phyloP scores from a whole-genome alignment of 192 early-diverging fungal species.

The Coemansia sp. region DNA sequence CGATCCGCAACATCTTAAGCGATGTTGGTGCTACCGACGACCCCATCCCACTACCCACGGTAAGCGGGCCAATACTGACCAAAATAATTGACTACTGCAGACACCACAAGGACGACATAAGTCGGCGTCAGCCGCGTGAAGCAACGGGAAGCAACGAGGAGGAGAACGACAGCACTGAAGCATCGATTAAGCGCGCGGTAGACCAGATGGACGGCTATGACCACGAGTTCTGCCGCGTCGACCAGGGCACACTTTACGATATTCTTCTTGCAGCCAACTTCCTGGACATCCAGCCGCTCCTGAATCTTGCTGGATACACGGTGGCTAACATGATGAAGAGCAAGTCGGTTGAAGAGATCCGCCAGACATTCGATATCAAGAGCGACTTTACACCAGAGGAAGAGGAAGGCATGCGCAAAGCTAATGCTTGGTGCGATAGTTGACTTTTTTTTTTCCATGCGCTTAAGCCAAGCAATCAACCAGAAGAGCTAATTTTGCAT shows the following conservation, averaged over 20 bases:
- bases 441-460: background rate
- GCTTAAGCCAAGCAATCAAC: background rate
- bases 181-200: constrained; percentile 58
- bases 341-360: constrained; percentile 85
- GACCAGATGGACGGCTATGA: constrained; percentile 90
- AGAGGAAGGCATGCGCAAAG: constrained; percentile 62
- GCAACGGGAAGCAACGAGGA: constrained; percentile 47
- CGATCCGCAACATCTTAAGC: constrained; percentile 52
- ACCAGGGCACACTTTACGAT: constrained; percentile 93
- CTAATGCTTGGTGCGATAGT: constrained; percentile 65
- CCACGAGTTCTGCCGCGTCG: constrained; percentile 84
- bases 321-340: constrained; percentile 91
- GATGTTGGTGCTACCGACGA: constrained; percentile 32
- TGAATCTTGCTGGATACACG: constrained; percentile 75
- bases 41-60: constrained; percentile 84
- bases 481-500: background rate
- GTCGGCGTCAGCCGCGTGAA: constrained; percentile 16
- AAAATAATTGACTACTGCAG: constrained; percentile 89
- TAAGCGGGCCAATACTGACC: constrained; percentile 81
- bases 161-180: constrained; percentile 46
- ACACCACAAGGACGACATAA: constrained; percentile 74
- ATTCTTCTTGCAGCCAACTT: constrained; percentile 91
- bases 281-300: constrained; percentile 68
- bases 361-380: constrained; percentile 67
- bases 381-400: constrained; percentile 75